Percentiles rank a stretch among this genome's conserved stretches.
Evolutionary conservation across 805 yeast species (phyloP).

Genomic region (Kodamaea restingae): DNA sequence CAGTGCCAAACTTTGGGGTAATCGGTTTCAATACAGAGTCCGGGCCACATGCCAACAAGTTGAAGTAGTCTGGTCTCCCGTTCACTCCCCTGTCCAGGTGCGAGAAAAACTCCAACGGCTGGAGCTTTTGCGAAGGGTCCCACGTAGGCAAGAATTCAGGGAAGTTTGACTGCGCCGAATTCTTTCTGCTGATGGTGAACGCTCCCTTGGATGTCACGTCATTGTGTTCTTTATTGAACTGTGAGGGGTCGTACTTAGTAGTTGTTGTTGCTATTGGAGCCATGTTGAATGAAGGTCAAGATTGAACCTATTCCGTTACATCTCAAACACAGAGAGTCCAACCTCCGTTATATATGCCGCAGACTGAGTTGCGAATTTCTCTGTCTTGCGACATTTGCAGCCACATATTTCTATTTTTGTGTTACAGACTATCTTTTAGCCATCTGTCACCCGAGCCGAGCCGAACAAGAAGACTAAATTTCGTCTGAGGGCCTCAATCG

Average conservation of each 20-base stretch:
- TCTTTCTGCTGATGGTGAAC: conserved; percentile 22
- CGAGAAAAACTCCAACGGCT: conserved; percentile 23
- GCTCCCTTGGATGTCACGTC: conserved; percentile 22
- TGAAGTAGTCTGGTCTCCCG: conserved; percentile 19
- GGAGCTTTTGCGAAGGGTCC: conserved; percentile 30
- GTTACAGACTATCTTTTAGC: not conserved
- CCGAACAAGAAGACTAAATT: too few species aligned
- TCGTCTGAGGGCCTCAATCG: too few species aligned
- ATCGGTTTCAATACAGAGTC: conserved; percentile 16
- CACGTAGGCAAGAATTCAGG: conserved; percentile 33
- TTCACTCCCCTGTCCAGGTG: conserved; percentile 27
- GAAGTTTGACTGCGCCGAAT: conserved; percentile 19
- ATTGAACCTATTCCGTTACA: too few species aligned
- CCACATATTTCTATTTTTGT: conserved; percentile 2
- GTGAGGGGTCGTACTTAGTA: conserved; percentile 22
- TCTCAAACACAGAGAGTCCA: too few species aligned
- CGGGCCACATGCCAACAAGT: conserved; percentile 18
- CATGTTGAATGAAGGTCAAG: not conserved
- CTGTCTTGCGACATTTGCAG: conserved; percentile 6
- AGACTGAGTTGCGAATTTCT: conserved; percentile 1
- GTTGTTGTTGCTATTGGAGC: conserved; percentile 15
- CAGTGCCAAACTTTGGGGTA: conserved; percentile 33
- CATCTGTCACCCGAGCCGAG: not conserved
- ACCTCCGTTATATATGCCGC: too few species aligned
- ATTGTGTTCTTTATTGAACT: conserved; percentile 19